Evolutionary conservation across 164 flowering plant species (phyloP).

Genomic region (Nymphaea colorata): DNA sequence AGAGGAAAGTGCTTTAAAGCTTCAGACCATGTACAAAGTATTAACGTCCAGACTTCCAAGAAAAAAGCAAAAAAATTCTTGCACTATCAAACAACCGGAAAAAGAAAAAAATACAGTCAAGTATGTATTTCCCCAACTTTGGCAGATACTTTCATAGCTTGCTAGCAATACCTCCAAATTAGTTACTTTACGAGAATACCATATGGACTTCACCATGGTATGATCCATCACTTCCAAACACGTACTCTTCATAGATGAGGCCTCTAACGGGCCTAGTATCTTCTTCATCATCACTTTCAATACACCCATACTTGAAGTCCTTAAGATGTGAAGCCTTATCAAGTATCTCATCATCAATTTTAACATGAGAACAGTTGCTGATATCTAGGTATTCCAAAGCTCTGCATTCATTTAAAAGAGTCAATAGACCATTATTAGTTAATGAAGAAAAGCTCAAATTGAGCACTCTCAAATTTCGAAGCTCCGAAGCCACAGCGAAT

Average conservation of each 20-base stretch:
- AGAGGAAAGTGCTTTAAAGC: too few relatives aligned
- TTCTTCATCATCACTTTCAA: not conserved
- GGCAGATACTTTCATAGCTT: too few relatives aligned
- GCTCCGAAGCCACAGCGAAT: not conserved
- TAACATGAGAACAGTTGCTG: not conserved
- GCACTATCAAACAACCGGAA: too few relatives aligned
- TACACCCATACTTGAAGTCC: not conserved
- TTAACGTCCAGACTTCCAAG: too few relatives aligned
- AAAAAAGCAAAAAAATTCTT: too few relatives aligned
- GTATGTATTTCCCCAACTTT: too few relatives aligned
- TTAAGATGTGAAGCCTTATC: not conserved
- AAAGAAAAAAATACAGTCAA: too few relatives aligned
- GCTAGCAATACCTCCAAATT: not conserved
- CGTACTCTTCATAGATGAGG: not conserved
- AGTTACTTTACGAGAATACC: not conserved
- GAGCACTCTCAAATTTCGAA: not conserved
- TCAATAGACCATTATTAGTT: not conserved
- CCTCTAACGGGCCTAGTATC: not conserved
- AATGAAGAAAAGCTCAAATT: not conserved
- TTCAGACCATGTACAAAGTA: too few relatives aligned
- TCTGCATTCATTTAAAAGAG: not conserved
- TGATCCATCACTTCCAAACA: not conserved
- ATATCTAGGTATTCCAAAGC: not conserved
- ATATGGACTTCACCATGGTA: not conserved
- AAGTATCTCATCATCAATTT: not conserved